Conservation (phyloP, 495 filamentous ascomycete genomes). For the Xylaria bambusicola region DNA sequence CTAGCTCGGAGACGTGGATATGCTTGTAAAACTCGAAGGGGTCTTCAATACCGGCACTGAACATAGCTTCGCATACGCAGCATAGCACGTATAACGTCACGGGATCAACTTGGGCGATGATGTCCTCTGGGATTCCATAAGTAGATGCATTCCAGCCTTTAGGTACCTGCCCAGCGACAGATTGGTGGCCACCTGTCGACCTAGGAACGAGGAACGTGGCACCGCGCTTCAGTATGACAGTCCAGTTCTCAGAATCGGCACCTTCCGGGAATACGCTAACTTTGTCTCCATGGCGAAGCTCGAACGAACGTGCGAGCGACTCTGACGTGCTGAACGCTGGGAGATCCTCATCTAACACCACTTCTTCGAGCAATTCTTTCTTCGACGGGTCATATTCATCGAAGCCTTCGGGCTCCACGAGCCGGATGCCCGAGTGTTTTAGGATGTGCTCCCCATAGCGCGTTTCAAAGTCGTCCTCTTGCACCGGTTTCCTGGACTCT, state of each 20-base stretch:
- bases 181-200: slow-evolving; percentile 78
- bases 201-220: slow-evolving; percentile 80
- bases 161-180: slow-evolving; percentile 83
- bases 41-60: slow-evolving; percentile 81
- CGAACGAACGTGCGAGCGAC: slow-evolving; percentile 83
- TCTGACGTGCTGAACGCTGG: slow-evolving; percentile 88
- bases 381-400: slow-evolving; percentile 85
- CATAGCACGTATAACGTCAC: slow-evolving; percentile 84
- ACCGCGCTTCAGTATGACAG: slow-evolving; percentile 77
- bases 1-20: slow-evolving; percentile 83
- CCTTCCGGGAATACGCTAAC: slow-evolving; percentile 77
- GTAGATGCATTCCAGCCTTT: slow-evolving; percentile 81
- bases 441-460: slow-evolving; percentile 87
- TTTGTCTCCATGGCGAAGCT: slow-evolving; percentile 80
- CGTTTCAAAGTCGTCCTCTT: slow-evolving; percentile 82
- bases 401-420: slow-evolving; percentile 87
- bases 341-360: slow-evolving; percentile 81
- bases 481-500: slow-evolving; percentile 78
- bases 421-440: slow-evolving; percentile 86
- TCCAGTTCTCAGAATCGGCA: slow-evolving; percentile 76
- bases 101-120: slow-evolving; percentile 83
- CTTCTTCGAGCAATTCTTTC: slow-evolving; percentile 86
- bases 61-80: slow-evolving; percentile 74
- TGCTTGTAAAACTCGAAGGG: slow-evolving; percentile 93
- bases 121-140: slow-evolving; percentile 85